A percentile compares a stretch with the other conserved stretches of the same genome.
phyloP scores from a whole-genome alignment of 495 filamentous ascomycete genomes.

The Aspergillus saccharolyticus region DNA sequence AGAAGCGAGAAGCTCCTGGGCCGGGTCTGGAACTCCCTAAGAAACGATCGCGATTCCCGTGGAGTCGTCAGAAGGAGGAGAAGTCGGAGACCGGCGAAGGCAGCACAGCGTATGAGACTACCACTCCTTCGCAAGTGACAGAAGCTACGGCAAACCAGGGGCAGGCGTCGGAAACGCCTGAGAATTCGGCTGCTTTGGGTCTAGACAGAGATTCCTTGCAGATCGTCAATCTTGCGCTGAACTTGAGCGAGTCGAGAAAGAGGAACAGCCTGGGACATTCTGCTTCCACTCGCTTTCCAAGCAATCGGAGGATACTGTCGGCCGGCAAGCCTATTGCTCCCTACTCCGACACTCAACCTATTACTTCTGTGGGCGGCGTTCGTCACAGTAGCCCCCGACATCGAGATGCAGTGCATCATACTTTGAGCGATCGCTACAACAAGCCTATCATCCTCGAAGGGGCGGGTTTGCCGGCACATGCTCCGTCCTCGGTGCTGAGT shows the following conservation, averaged over 20 bases:
- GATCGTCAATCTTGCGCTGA: constrained; percentile 86
- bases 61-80: constrained; percentile 33
- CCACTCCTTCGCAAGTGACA: neutral
- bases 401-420: constrained; percentile 19
- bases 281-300: constrained; percentile 26
- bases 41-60: constrained; percentile 37
- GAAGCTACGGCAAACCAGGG: constrained; percentile 5
- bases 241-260: constrained; percentile 76
- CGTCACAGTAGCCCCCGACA: constrained; percentile 11
- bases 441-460: constrained; percentile 1
- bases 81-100: constrained; percentile 15
- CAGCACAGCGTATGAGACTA: neutral
- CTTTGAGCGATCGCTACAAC: constrained; percentile 11
- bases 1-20: constrained; percentile 32
- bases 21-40: constrained; percentile 31
- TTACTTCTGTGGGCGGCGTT: constrained; percentile 15
- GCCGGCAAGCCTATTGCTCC: constrained; percentile 45
- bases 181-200: constrained; percentile 23
- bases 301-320: constrained; percentile 50
- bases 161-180: constrained; percentile 10
- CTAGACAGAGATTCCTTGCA: constrained; percentile 73
- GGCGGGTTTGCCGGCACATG: neutral
- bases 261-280: constrained; percentile 38
- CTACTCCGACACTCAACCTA: constrained; percentile 18
- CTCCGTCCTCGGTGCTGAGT: constrained; percentile 25